These are phyloP conservation scores for Eucommia ulmoides DNA, from an alignment of 257 asterid species.

Conservation along the genomic window DNA sequence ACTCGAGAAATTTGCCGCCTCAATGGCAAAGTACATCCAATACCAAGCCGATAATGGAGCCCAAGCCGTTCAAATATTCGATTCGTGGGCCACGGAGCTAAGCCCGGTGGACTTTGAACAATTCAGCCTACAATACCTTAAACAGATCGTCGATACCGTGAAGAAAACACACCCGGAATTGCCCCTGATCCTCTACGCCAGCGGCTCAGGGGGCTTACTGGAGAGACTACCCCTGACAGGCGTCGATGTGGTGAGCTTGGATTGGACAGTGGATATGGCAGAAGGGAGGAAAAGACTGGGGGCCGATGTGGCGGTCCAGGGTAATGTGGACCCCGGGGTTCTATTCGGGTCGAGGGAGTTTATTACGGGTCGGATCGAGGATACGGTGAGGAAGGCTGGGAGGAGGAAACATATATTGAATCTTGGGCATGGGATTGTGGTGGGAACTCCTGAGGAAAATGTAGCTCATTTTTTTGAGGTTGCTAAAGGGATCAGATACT, in stretches of 20 bases:
- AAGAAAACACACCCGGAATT: slow-evolving; percentile 70
- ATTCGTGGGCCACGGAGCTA: slow-evolving; percentile 98
- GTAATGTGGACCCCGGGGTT: slow-evolving; percentile 93
- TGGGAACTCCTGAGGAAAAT: slow-evolving; percentile 96
- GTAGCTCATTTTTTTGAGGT: slow-evolving; percentile 97
- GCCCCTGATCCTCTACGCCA: slow-evolving; percentile 79
- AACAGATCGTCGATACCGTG: slow-evolving; percentile 67
- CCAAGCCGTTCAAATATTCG: slow-evolving; percentile 97
- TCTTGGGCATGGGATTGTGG: slow-evolving; percentile 94
- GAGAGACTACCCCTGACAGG: slow-evolving; percentile 92
- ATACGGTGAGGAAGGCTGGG: slow-evolving; percentile 87
- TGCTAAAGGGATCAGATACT: slow-evolving; percentile 81
- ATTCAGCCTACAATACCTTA: slow-evolving; percentile 86
- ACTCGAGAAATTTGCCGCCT: slow-evolving; percentile 80
- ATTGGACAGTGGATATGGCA: slow-evolving; percentile 98
- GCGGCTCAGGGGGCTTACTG: slow-evolving; percentile 96
- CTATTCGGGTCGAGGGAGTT: slow-evolving; percentile 94
- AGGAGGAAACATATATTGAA: slow-evolving; percentile 84
- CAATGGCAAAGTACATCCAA: slow-evolving; percentile 76
- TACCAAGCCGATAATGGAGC: slow-evolving; percentile 99
- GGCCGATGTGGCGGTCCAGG: slow-evolving; percentile 75
- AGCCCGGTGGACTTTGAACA: slow-evolving; percentile 94
- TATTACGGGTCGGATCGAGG: slow-evolving; percentile 70
- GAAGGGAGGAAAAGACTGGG: slow-evolving; percentile 88
- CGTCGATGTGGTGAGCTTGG: slow-evolving; percentile 90